Evolutionary conservation across 257 asterid genomes (phyloP).

Genomic region (Linaria vulgaris): DNA sequence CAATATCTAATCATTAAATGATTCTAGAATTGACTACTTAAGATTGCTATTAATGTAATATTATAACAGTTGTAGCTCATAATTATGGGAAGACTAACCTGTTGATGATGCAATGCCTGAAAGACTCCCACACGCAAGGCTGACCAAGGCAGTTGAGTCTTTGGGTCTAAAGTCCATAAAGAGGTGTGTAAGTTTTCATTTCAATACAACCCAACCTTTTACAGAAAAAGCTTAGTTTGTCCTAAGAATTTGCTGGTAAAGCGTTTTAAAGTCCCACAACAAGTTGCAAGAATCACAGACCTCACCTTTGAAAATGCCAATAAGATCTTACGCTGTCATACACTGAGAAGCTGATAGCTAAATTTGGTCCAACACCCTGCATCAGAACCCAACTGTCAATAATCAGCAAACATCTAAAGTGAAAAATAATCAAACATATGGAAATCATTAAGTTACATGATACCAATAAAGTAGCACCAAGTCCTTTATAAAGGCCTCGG

Average conservation of each 20-base stretch:
- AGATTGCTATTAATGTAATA: too few relatives aligned
- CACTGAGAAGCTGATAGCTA: conserved; percentile 84
- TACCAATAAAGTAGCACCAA: conserved; percentile 86
- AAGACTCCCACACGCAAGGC: conserved; percentile 88
- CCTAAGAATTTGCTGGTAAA: conserved; percentile 8
- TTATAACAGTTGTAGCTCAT: too few relatives aligned
- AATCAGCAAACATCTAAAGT: conserved; percentile 22
- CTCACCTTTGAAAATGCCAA: conserved; percentile 70
- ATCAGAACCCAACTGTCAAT: conserved; percentile 27
- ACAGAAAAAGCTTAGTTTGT: neutral
- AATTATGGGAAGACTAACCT: conserved; percentile 47
- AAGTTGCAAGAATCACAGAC: conserved; percentile 10
- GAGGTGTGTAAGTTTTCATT: conserved; percentile 20
- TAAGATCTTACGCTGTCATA: conserved; percentile 68
- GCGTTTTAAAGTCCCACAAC: conserved; percentile 19
- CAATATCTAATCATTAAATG: too few relatives aligned
- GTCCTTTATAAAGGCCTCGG: conserved; percentile 75
- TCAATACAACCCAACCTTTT: conserved; percentile 7
- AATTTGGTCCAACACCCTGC: conserved; percentile 85
- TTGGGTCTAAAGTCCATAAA: conserved; percentile 50
- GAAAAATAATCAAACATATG: conserved; percentile 9
- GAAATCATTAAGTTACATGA: conserved; percentile 12
- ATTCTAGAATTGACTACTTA: too few relatives aligned
- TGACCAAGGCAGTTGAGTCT: conserved; percentile 61
- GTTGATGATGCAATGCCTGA: conserved; percentile 86